Conservation (phyloP, 2,329 filamentous ascomycete species). For the Colletotrichum cuscutae region DNA sequence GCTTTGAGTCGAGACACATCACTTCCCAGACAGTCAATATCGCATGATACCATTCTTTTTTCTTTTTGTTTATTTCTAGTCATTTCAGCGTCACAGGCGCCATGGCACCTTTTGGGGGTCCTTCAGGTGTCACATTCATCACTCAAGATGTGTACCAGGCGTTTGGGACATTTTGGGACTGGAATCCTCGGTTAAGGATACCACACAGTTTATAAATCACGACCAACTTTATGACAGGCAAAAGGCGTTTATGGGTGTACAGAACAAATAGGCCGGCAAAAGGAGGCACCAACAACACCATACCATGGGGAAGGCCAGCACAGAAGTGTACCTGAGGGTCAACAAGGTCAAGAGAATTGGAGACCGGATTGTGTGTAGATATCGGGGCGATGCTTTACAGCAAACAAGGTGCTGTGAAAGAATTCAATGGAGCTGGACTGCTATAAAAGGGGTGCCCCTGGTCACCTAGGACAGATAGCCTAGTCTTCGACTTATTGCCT, state of each 20-base stretch:
- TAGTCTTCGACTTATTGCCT: conserved; percentile 17
- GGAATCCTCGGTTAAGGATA: conserved; percentile 21
- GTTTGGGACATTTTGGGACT: conserved; percentile 15
- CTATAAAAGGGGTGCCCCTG: conserved; percentile 1
- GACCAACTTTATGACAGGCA: conserved; percentile 25
- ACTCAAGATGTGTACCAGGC: conserved; percentile 17
- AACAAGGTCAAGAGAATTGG: neutral
- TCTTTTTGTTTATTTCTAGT: neutral
- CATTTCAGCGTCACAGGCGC: neutral
- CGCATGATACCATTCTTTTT: conserved; percentile 27
- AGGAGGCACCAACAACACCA: neutral
- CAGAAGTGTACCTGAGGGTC: neutral
- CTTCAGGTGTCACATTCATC: neutral
- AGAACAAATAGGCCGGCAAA: conserved; percentile 4
- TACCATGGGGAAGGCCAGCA: neutral
- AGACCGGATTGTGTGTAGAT: conserved; percentile 11
- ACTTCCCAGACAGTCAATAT: conserved; percentile 11
- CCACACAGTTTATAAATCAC: conserved; percentile 12
- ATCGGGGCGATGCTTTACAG: neutral
- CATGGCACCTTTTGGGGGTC: neutral
- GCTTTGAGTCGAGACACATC: conserved; percentile 14
- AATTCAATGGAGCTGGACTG: neutral
- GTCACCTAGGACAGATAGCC: neutral
- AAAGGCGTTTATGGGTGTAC: conserved; percentile 29
- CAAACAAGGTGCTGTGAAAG: neutral